Evolutionary conservation across 768 basidiomycete species (phyloP).

Genomic region (Podaxis sp.): DNA sequence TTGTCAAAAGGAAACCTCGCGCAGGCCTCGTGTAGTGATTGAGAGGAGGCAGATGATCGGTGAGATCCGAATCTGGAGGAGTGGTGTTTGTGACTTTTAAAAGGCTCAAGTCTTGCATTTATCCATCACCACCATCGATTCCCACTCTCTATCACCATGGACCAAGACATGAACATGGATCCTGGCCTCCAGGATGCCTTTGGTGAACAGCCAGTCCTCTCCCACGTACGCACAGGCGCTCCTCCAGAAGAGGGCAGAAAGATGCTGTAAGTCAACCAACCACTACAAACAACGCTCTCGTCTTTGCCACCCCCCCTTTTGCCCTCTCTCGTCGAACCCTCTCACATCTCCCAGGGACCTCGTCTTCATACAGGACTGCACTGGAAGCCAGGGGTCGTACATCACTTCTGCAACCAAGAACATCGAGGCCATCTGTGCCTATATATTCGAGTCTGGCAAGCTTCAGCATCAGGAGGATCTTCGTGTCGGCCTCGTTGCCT

Average conservation of each 20-base stretch:
- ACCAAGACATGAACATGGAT: conserved; percentile 79
- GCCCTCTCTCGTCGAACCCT: conserved; percentile 5
- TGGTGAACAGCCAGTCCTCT: conserved; percentile 28
- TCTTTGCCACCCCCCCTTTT: conserved; percentile 20
- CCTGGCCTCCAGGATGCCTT: conserved; percentile 35
- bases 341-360: conserved; percentile 63
- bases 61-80: conserved; percentile 17
- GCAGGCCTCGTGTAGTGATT: conserved; percentile 7
- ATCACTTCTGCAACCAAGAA: conserved; percentile 95
- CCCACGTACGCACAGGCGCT: conserved; percentile 17
- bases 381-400: conserved; percentile 87
- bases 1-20: conserved; percentile 5
- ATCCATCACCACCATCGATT: conserved; percentile 17
- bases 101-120: neutral
- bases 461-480: conserved; percentile 87
- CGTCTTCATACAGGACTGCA: conserved; percentile 95
- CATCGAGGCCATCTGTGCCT: conserved; percentile 91
- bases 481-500: conserved; percentile 89
- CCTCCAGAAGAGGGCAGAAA: conserved; percentile 22
- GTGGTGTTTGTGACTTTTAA: conserved; percentile 14
- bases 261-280: conserved; percentile 28
- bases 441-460: conserved; percentile 93
- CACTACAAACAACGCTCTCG: conserved; percentile 74
- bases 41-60: conserved; percentile 8
- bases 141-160: conserved; percentile 49